A percentile compares a stretch with the other conserved stretches of the same genome.
phyloP scores from a whole-genome alignment of 2,329 filamentous ascomycete species.

The Calonectria crousiana region DNA sequence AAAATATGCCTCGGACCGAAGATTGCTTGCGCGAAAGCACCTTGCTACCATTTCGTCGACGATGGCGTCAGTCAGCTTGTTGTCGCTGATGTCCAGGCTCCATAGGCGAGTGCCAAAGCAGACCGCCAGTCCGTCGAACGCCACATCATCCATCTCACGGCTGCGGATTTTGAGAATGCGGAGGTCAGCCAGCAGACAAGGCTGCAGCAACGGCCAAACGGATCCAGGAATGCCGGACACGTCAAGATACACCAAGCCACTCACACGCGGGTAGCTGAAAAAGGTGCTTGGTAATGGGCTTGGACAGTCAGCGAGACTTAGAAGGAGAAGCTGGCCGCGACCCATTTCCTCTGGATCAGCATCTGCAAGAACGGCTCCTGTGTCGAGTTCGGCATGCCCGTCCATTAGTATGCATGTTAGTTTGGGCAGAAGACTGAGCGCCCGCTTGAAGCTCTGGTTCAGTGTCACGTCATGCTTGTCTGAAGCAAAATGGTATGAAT shows the following conservation, averaged over 20 bases:
- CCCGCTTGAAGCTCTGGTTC: slow-evolving; percentile 53
- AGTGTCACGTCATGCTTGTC: slow-evolving; percentile 51
- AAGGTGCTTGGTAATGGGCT: slow-evolving; percentile 55
- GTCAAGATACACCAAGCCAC: slow-evolving; percentile 64
- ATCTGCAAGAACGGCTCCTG: slow-evolving; percentile 48
- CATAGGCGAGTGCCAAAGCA: slow-evolving; percentile 60
- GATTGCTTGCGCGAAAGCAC: slow-evolving; percentile 49
- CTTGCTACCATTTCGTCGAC: slow-evolving; percentile 47
- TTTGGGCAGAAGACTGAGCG: slow-evolving; percentile 56
- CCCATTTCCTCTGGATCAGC: slow-evolving; percentile 17
- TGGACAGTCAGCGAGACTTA: slow-evolving; percentile 60
- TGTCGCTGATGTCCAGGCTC: slow-evolving; percentile 68
- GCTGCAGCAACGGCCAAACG: slow-evolving; percentile 50
- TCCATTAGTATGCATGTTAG: slow-evolving; percentile 63
- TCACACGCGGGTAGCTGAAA: slow-evolving; percentile 53
- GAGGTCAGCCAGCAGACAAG: slow-evolving; percentile 57
- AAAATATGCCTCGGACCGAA: slow-evolving; percentile 54
- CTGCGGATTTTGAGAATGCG: slow-evolving; percentile 64
- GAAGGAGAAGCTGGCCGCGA: slow-evolving; percentile 41
- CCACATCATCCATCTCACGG: slow-evolving; percentile 59
- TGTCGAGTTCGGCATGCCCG: slow-evolving; percentile 59
- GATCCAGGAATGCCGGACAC: slow-evolving; percentile 63
- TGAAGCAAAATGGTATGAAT: slow-evolving; percentile 56
- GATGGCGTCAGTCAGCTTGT: slow-evolving; percentile 62
- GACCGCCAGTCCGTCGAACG: slow-evolving; percentile 44